Base-by-base conservation (phyloP, 176 grass and related monocot genomes). In the Bonia amplexicaulis region DNA sequence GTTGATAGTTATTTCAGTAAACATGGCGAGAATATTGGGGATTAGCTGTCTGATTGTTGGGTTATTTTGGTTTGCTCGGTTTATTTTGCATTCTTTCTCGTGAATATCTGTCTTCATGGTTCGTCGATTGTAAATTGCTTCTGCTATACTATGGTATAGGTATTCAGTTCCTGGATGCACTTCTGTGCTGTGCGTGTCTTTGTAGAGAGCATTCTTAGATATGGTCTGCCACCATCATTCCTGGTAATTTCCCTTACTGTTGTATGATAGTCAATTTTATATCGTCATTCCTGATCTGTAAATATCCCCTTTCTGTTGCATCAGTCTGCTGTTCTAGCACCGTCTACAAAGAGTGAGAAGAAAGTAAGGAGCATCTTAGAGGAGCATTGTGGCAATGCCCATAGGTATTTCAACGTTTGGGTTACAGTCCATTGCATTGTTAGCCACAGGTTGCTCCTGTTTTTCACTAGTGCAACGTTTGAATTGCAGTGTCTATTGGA, bases 91-190 rank as follows among this genome's bases (percentile, higher is more conserved):
- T 23, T 40, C 2, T 78, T 68, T 65, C 25, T 35, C 1, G 22
- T 69, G 19, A 37, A 44, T 74, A 60, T 41, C 47, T 52, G 7
- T 48, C 51, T 65, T 69, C 40, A 22, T 29, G 1, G 15, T 55
- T 88, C 15, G 11, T 74, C 16, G 27, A 3, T 47, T 82, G 47
- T 61, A 61, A n/a, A n/a, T 78, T 77, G 3, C 15, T 79, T 78
- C 7, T 31, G 19, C 49, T 53, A 33, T 59, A 48, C 25, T 88
- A 1, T 66, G 4, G 7, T 76, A 46, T 66, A 99, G 96, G 96
- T 99, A 77, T 99, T 99, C 88, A 94, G 90, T 89, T 88, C 96
- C 25, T 99, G 93, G 96, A 99, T 99, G 93, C 96, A 99, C 84
- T 99, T 99, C 54, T 99, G 81, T 58, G 96, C 91, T 19, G 88